Evolutionary conservation across 805 yeast species (phyloP).

Genomic region (Candida ipomoeae): DNA sequence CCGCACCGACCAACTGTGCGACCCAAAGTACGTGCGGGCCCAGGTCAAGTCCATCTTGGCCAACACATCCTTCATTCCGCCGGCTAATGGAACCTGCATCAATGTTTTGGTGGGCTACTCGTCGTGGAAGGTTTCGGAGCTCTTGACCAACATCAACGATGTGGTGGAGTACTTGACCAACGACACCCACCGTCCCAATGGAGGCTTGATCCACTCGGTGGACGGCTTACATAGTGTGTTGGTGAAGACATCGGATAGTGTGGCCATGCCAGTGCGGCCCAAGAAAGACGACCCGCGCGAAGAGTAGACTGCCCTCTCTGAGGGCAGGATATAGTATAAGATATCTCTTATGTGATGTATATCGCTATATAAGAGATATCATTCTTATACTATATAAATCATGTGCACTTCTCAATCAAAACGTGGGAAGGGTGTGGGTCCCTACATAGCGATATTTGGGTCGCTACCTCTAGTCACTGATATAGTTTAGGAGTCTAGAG

Average conservation of each 20-base stretch:
- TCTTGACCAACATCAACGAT: conserved; percentile 51
- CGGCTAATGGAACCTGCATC: conserved; percentile 58
- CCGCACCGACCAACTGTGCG: conserved; percentile 54
- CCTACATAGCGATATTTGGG: too few species aligned
- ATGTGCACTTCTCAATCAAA: too few species aligned
- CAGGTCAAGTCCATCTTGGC: conserved; percentile 64
- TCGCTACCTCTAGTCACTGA: too few species aligned
- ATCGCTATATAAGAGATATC: too few species aligned
- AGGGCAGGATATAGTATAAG: too few species aligned
- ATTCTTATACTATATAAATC: too few species aligned
- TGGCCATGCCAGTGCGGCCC: conserved; percentile 52
- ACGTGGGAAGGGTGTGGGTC: too few species aligned
- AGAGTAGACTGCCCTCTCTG: neutral
- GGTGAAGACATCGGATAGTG: conserved; percentile 64
- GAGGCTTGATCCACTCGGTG: conserved; percentile 49
- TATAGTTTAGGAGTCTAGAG: too few species aligned
- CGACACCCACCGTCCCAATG: conserved; percentile 47
- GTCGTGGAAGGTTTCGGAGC: conserved; percentile 37
- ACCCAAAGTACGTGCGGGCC: conserved; percentile 56
- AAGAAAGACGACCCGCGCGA: conserved; percentile 4
- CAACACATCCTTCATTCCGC: conserved; percentile 56
- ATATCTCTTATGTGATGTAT: too few species aligned
- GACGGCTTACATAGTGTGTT: conserved; percentile 48
- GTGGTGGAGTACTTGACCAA: conserved; percentile 47
- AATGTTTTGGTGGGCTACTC: conserved; percentile 58